These are phyloP conservation scores for Hylodesmum podocarpum DNA, from an alignment of 306 rosid genomes.

Conservation along the genomic window DNA sequence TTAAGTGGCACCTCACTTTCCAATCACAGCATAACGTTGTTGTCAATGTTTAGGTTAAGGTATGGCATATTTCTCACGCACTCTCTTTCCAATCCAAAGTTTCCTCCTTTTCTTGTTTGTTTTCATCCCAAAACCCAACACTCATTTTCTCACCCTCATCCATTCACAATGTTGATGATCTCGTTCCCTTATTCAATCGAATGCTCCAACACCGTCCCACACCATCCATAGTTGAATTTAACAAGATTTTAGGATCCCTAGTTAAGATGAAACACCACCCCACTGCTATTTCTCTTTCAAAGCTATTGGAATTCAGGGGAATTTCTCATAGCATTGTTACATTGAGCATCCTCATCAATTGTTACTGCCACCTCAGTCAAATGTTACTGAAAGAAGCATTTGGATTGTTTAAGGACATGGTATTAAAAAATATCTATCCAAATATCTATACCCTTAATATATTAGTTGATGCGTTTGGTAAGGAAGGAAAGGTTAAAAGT, in stretches of 20 bases:
- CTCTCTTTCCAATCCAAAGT: neutral
- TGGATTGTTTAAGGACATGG: too few relatives aligned
- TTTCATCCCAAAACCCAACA: neutral
- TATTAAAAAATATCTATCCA: too few relatives aligned
- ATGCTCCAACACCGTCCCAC: neutral
- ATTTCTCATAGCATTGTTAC: neutral
- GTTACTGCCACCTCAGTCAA: neutral
- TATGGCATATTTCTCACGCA: neutral
- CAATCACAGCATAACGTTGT: too few relatives aligned
- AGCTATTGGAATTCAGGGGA: neutral
- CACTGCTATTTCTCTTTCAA: neutral
- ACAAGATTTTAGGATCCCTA: neutral
- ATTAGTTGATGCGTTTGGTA: neutral
- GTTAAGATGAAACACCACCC: neutral
- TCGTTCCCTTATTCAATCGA: neutral
- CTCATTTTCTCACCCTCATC: neutral
- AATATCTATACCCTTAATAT: too few relatives aligned
- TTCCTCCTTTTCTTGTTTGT: neutral
- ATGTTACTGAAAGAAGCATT: too few relatives aligned
- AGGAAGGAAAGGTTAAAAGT: neutral
- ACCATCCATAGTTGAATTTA: neutral
- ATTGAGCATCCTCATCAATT: neutral
- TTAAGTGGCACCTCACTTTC: too few relatives aligned
- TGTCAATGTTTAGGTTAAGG: neutral
- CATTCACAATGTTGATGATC: neutral